Percentiles rank a stretch among this genome's conserved stretches.
These are phyloP conservation scores for Oryza nivara DNA, from an alignment of 176 grass and related monocot genomes.

Conservation along the genomic window DNA sequence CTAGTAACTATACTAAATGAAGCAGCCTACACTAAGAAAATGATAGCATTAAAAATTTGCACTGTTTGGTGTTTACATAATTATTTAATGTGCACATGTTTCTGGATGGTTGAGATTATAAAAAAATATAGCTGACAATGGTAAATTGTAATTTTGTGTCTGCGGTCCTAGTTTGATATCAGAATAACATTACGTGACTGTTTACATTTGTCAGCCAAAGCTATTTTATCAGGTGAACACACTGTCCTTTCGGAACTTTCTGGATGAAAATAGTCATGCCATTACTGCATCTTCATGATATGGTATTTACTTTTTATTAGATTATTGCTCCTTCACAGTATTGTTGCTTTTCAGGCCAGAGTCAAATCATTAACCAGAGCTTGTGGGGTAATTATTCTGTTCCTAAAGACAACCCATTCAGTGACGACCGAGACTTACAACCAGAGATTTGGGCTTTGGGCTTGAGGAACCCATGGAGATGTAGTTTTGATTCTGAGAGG, in stretches of 20 bases:
- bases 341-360: conserved; percentile 57
- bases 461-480: conserved; percentile 67
- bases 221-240: conserved; percentile 6
- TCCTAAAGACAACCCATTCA: conserved; percentile 69
- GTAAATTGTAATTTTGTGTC: neutral
- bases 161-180: neutral
- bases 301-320: neutral
- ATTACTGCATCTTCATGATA: neutral
- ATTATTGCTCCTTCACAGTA: neutral
- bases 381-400: conserved; percentile 65
- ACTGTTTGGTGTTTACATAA: neutral
- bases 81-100: neutral
- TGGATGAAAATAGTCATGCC: neutral
- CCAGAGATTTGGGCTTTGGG: conserved; percentile 67
- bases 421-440: conserved; percentile 48
- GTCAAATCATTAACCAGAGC: conserved; percentile 44
- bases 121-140: neutral
- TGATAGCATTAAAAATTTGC: neutral
- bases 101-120: neutral
- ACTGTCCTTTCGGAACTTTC: neutral
- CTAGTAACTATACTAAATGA: neutral
- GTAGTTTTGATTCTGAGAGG: conserved; percentile 70
- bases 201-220: neutral
- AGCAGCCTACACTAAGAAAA: neutral
- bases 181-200: neutral